phyloP scores from a whole-genome alignment of 257 asterid species.

The Petunia secreta region DNA sequence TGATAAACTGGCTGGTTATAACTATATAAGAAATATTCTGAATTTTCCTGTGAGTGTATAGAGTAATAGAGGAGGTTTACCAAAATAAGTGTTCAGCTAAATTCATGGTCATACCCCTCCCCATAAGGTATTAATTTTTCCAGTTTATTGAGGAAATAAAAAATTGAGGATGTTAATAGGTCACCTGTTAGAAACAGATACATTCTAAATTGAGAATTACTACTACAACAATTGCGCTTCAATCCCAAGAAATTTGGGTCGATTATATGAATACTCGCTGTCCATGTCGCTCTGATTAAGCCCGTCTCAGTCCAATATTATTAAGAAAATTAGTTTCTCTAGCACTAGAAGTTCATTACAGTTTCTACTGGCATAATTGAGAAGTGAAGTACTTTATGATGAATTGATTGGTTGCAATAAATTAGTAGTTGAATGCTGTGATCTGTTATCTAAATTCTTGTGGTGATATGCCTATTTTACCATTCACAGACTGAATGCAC shows the following conservation, averaged over 20 bases:
- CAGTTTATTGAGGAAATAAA: background rate
- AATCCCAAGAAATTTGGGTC: background rate
- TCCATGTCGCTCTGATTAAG: no score
- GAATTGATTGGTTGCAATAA: background rate
- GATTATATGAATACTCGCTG: background rate
- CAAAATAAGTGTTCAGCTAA: background rate
- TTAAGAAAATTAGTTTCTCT: no score
- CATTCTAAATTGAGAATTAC: conserved; percentile 11
- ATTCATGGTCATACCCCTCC: background rate
- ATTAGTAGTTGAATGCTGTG: background rate
- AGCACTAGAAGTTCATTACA: no score
- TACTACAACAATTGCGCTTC: background rate
- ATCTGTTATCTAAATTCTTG: background rate
- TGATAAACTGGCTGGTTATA: background rate
- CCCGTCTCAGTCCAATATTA: no score
- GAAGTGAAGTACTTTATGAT: background rate
- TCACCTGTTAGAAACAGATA: conserved; percentile 7
- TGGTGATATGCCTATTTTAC: conserved; percentile 18
- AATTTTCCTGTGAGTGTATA: background rate
- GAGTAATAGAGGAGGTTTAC: background rate
- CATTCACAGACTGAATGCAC: conserved; percentile 4
- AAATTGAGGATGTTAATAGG: background rate
- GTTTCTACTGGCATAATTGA: no score
- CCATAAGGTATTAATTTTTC: background rate
- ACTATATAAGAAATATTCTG: background rate